A percentile compares a stretch with the other conserved stretches of the same genome.
Evolutionary conservation across 2,329 filamentous ascomycete species (phyloP).

Genomic region (Ceratocystis eucalypticola): DNA sequence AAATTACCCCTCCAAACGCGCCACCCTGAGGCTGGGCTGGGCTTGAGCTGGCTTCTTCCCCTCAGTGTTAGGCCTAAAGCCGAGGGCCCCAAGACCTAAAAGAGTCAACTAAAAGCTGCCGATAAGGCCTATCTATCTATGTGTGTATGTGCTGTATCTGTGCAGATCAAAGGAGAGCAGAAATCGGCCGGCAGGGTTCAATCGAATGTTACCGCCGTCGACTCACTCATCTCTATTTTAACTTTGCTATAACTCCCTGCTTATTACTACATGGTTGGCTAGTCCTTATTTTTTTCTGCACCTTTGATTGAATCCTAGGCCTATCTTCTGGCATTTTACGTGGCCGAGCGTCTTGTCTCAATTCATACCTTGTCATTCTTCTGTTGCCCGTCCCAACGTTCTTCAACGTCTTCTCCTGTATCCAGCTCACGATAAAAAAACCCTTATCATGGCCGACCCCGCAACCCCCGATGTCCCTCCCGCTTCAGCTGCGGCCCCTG

Average conservation of each 20-base stretch:
- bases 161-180: background rate
- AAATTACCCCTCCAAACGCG: constrained; percentile 4
- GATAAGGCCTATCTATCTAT: background rate
- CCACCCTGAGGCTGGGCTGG: background rate
- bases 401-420: background rate
- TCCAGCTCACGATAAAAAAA: constrained; percentile 1
- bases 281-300: background rate
- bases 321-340: constrained; percentile 1
- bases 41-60: background rate
- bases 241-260: constrained; percentile 6
- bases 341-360: background rate
- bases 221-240: background rate
- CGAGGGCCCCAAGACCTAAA: background rate
- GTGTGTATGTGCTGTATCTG: background rate
- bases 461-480: constrained; percentile 8
- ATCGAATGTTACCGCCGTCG: background rate
- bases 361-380: background rate
- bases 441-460: constrained; percentile 21
- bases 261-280: constrained; percentile 6
- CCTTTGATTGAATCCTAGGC: constrained; percentile 10
- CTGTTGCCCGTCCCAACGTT: background rate
- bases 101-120: background rate
- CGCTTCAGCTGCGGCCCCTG: constrained; percentile 25
- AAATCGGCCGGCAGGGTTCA: background rate
- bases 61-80: background rate